Conservation (phyloP, 495 filamentous ascomycete genomes). For the Cercophora scortea region DNA sequence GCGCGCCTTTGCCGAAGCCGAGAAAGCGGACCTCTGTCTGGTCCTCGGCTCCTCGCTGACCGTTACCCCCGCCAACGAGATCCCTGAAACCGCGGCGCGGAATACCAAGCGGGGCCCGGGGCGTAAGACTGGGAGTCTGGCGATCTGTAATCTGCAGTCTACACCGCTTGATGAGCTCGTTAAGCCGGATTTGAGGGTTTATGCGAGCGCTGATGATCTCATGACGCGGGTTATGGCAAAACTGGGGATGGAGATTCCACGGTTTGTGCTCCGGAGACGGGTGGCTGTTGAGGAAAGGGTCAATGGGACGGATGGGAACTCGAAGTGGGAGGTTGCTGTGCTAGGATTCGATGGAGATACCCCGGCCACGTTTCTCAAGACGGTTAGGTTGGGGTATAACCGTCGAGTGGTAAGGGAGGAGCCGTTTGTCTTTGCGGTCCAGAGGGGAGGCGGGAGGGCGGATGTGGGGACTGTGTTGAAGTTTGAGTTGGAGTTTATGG, state of each 20-base stretch:
- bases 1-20: conserved; percentile 24
- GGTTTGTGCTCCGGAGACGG: conserved; percentile 26
- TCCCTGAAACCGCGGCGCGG: conserved; percentile 30
- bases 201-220: conserved; percentile 28
- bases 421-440: conserved; percentile 20
- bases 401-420: conserved; percentile 25
- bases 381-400: conserved; percentile 27
- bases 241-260: conserved; percentile 26
- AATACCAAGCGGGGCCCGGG: too few species aligned
- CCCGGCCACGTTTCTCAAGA: conserved; percentile 33
- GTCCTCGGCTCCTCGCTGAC: conserved; percentile 39
- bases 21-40: conserved; percentile 35
- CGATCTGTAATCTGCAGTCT: conserved; percentile 38
- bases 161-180: conserved; percentile 31
- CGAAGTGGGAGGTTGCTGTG: conserved; percentile 20
- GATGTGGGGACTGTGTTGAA: conserved; percentile 20
- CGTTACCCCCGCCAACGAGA: conserved; percentile 31
- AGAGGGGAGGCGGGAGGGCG: not conserved
- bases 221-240: conserved; percentile 33
- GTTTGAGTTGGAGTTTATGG: conserved; percentile 39
- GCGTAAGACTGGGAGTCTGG: conserved; percentile 22
- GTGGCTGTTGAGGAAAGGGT: conserved; percentile 21
- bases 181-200: conserved; percentile 15
- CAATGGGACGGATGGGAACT: conserved; percentile 1
- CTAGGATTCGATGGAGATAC: conserved; percentile 35